Percentiles rank a stretch among this genome's conserved stretches.
Evolutionary conservation across 768 basidiomycete species (phyloP).

Genomic region (Coprinopsis sp.): DNA sequence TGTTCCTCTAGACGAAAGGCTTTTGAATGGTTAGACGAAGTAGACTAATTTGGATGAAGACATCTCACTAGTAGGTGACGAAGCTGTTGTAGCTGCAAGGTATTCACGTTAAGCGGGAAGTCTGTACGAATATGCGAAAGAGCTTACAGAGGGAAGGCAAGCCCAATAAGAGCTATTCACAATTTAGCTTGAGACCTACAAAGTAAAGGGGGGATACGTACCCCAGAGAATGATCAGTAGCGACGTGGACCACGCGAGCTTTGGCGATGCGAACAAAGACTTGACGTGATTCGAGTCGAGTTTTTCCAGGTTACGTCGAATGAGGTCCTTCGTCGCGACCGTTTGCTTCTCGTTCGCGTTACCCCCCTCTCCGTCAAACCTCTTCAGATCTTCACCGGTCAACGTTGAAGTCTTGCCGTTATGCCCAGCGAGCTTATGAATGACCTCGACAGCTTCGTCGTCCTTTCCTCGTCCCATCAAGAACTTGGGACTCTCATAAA

Average conservation of each 20-base stretch:
- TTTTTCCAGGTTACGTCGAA: conserved; percentile 31
- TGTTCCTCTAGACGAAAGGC: conserved; percentile 61
- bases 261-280: conserved; percentile 57
- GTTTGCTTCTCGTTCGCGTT: not conserved
- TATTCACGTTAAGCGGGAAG: not conserved
- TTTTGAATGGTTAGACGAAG: conserved; percentile 17
- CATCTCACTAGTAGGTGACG: conserved; percentile 26
- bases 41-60: not conserved
- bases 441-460: conserved; percentile 53
- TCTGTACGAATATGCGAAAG: conserved; percentile 38
- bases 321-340: not conserved
- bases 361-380: conserved; percentile 9
- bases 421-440: conserved; percentile 57
- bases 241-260: conserved; percentile 62
- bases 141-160: conserved; percentile 50
- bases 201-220: conserved; percentile 14
- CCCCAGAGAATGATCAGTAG: conserved; percentile 54
- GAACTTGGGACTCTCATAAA: conserved; percentile 73
- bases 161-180: conserved; percentile 60
- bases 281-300: conserved; percentile 41
- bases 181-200: not conserved
- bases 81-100: conserved; percentile 25
- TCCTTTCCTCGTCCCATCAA: conserved; percentile 68
- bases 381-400: conserved; percentile 45
- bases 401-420: conserved; percentile 50